Percentiles rank a stretch among this genome's conserved stretches.
These are phyloP conservation scores for Colletotrichum chrysophilum DNA, from an alignment of 2,329 filamentous ascomycete genomes.

Conservation along the genomic window DNA sequence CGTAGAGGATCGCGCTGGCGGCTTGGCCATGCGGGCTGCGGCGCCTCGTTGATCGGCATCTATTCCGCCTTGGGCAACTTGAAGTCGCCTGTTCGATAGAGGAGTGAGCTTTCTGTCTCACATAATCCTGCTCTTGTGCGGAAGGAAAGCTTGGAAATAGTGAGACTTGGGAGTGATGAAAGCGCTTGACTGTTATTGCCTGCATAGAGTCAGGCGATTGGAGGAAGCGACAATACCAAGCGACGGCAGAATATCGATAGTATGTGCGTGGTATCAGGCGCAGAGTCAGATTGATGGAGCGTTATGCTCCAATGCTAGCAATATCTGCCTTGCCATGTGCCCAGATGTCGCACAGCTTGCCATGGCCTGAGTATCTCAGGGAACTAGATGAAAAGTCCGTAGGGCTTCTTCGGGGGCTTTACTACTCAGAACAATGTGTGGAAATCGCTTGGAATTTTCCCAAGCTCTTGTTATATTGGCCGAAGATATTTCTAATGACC, in stretches of 20 bases:
- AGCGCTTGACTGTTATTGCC: background rate
- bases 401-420: background rate
- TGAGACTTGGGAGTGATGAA: background rate
- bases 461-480: background rate
- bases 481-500: accelerated
- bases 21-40: background rate
- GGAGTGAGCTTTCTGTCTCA: background rate
- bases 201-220: background rate
- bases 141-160: background rate
- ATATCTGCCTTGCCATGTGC: background rate
- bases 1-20: background rate
- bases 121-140: background rate
- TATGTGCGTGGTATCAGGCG: background rate
- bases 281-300: accelerated
- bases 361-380: background rate
- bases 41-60: conserved; percentile 11
- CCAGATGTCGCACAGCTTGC: background rate
- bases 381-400: background rate
- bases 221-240: background rate
- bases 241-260: background rate
- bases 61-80: background rate
- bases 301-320: background rate
- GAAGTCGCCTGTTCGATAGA: background rate
- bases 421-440: background rate
- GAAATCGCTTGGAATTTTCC: accelerated